Conservation (phyloP, 2,329 filamentous ascomycete genomes). For the Paramyrothecium roridum region DNA sequence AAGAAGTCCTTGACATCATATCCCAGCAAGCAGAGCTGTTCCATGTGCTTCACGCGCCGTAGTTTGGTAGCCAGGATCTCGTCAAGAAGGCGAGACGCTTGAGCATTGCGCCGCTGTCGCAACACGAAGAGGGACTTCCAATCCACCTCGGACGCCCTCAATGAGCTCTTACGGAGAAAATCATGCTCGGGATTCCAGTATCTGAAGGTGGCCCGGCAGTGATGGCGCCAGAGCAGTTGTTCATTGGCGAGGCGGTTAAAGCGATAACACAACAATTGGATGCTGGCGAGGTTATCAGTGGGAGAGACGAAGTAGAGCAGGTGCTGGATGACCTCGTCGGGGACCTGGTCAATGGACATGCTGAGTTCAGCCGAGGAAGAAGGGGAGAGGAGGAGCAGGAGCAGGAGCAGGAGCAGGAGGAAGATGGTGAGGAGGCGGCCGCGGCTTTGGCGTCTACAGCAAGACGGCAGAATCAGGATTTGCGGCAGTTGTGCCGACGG, state of each 20-base stretch:
- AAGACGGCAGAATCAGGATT: no score
- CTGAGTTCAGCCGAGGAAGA: constrained; percentile 4
- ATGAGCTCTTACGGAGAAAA: constrained; percentile 53
- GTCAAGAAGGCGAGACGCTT: constrained; percentile 56
- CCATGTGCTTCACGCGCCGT: constrained; percentile 65
- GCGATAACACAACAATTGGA: constrained; percentile 58
- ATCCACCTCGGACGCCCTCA: constrained; percentile 53
- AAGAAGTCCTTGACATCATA: constrained; percentile 90
- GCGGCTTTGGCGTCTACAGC: neutral
- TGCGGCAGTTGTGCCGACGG: neutral
- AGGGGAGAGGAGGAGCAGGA: neutral
- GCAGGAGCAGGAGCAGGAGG: neutral
- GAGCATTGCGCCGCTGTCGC: constrained; percentile 50
- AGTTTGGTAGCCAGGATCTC: constrained; percentile 69
- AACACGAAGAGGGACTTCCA: constrained; percentile 71
- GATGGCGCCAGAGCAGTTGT: constrained; percentile 73
- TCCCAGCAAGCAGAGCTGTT: constrained; percentile 67
- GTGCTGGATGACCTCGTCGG: constrained; percentile 81
- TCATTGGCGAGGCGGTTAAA: constrained; percentile 66
- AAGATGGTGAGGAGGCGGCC: neutral
- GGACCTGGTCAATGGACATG: constrained; percentile 50
- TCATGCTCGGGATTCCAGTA: constrained; percentile 71
- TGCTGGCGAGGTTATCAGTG: constrained; percentile 44
- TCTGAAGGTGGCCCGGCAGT: constrained; percentile 66
- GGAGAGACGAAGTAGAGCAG: constrained; percentile 66